Percentiles rank a stretch among this genome's conserved stretches.
Evolutionary conservation across 1,284 basidiomycete genomes (phyloP).

Genomic region (Coniophora puteana): DNA sequence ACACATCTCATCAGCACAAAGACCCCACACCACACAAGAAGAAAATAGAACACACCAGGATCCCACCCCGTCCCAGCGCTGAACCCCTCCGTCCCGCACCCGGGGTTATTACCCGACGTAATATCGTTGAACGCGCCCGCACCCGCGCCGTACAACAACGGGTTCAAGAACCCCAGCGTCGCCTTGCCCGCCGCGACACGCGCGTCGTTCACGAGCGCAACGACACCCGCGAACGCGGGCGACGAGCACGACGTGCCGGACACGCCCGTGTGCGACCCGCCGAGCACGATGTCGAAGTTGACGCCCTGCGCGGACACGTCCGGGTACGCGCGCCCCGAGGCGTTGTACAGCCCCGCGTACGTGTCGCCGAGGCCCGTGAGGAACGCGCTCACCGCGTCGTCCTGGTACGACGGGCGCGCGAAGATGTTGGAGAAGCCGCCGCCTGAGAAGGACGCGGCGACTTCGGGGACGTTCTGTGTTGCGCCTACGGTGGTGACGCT

Average conservation of each 20-base stretch:
- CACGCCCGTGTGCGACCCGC: slow-evolving; percentile 25
- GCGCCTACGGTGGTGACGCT: slow-evolving; percentile 49
- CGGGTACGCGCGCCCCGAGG: slow-evolving; percentile 41
- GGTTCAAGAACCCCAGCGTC: slow-evolving; percentile 52
- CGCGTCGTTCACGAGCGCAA: slow-evolving; percentile 55
- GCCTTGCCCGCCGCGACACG: slow-evolving; percentile 36
- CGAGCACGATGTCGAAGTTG: slow-evolving; percentile 32
- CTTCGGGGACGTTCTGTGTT: slow-evolving; percentile 44
- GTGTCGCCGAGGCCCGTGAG: too few species aligned
- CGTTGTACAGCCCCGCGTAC: too few species aligned
- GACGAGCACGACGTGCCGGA: slow-evolving; percentile 47
- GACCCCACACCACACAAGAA: neutral
- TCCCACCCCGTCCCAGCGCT: slow-evolving; percentile 21
- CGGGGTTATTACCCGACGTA: slow-evolving; percentile 25
- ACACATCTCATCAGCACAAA: neutral
- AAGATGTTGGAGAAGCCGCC: slow-evolving; percentile 46
- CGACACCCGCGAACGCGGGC: slow-evolving; percentile 42
- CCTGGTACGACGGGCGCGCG: slow-evolving; percentile 34
- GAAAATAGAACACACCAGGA: slow-evolving; percentile 14
- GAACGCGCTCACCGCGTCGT: slow-evolving; percentile 31
- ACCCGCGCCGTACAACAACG: too few species aligned
- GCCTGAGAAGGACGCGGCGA: slow-evolving; percentile 43
- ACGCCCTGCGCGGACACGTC: slow-evolving; percentile 54
- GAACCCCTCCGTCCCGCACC: slow-evolving; percentile 22
- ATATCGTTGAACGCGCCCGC: slow-evolving; percentile 31